Conservation (phyloP, 495 filamentous ascomycete species). For the Neurospora hispaniola region DNA sequence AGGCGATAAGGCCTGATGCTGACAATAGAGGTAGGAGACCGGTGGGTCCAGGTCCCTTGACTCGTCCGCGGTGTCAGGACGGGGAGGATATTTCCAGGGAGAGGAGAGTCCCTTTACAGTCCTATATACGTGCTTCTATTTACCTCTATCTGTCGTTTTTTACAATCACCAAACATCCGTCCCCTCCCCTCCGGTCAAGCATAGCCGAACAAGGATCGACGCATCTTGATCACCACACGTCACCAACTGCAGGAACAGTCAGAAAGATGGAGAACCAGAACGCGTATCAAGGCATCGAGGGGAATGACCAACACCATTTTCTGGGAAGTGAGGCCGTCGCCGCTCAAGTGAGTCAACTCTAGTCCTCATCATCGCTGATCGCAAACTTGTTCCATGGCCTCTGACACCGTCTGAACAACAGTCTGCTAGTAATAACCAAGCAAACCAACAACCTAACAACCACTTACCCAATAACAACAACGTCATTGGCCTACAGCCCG, state of each 20-base stretch:
- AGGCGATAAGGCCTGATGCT: no score
- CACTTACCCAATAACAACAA: background rate
- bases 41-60: no score
- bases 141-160: background rate
- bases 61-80: background rate
- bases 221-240: background rate
- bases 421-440: background rate
- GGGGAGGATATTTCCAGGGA: background rate
- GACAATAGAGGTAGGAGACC: no score
- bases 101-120: background rate
- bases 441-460: background rate
- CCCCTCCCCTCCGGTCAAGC: background rate
- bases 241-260: no score
- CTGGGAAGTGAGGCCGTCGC: background rate
- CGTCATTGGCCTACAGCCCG: background rate
- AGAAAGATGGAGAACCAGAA: no score
- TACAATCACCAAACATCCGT: background rate
- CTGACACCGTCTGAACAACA: background rate
- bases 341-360: background rate
- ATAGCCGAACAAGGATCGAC: background rate
- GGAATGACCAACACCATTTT: background rate
- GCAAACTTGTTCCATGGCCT: background rate
- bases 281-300: background rate
- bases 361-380: background rate
- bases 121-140: no score